Evolutionary conservation across 192 early-diverging fungal genomes (phyloP), one percentile per base, ranked within the genome.

Genomic region (Chytriomyces sp.): DNA sequence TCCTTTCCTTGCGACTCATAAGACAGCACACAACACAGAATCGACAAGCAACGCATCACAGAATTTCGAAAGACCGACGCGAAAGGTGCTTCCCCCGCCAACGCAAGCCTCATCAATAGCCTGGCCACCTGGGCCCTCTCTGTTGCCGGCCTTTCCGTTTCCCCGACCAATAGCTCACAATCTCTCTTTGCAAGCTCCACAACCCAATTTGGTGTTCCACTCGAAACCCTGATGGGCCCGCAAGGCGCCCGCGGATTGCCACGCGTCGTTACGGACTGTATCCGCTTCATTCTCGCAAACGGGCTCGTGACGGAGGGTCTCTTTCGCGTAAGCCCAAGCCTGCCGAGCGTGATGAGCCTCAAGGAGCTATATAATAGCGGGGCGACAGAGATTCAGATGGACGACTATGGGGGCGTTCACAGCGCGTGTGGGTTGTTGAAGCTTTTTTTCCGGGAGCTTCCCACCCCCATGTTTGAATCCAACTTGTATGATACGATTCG

Each of bases 321-420:
- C 25, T 97, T 97, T 72, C 83, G 95, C 19, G 83, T 91, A 49
- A 91, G 93, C n/a, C 95, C 95, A 26, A 80, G 84, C 10, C 88
- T 89, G 6, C 75, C 80, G 40, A 85, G 88, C 41, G 77, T 97
- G 58, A 85, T 89, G 52, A 78, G 85, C 44, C 88, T 89, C 12
- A 88, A 88, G 37, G 77, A 78, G 3, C 84, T 81, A 3, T 89
- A 90, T 67, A 81, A 84, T 37, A 30, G 19, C 6, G 49, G 56
- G 25, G 75, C 74, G 34, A 22, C 40, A 5, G 30, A 52, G 14
- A 53, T 80, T 31, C 58, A 77, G 52, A 52, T 79, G 7, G 56
- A 70, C 19, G 44, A 39, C 19, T 30, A 41, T 17, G 79, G 79
- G 70, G 94, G 90, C 34, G 87, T 94, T 39, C 93, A 97, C 66